phyloP scores from a whole-genome alignment of 768 basidiomycete genomes.

The Rhizopogon vesiculosus region DNA sequence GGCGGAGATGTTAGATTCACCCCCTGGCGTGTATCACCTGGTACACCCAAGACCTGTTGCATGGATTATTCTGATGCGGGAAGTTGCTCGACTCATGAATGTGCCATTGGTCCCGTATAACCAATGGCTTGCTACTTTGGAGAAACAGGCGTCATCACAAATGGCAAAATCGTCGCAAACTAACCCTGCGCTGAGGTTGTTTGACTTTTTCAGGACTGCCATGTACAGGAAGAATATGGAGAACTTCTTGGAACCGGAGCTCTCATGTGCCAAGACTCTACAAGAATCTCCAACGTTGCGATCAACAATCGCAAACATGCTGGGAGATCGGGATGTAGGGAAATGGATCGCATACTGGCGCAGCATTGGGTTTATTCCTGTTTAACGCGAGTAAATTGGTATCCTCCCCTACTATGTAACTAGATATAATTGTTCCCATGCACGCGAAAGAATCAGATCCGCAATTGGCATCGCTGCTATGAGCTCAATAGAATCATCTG shows the following conservation, averaged over 20 bases:
- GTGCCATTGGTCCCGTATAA: conserved; percentile 26
- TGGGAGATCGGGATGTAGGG: background rate
- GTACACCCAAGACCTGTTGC: conserved; percentile 16
- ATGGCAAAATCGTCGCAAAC: background rate
- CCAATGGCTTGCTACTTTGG: conserved; percentile 26
- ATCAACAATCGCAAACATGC: background rate
- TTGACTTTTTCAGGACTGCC: conserved; percentile 4
- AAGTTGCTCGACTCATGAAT: conserved; percentile 13
- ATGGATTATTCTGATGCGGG: conserved; percentile 15
- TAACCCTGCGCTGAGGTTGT: conserved; percentile 6
- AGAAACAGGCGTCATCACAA: background rate
- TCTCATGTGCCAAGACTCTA: conserved; percentile 2
- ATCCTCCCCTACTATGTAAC: too few species aligned
- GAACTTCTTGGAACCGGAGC: background rate
- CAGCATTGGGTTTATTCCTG: conserved; percentile 4
- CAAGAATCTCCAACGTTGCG: background rate
- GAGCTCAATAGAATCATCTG: too few species aligned
- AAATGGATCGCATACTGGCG: conserved; percentile 7
- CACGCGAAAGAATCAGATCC: too few species aligned
- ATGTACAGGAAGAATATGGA: background rate
- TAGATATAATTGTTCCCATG: too few species aligned
- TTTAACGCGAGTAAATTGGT: background rate
- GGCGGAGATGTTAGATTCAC: background rate
- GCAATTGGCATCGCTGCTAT: too few species aligned
- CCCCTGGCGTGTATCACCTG: conserved; percentile 1